Percentiles rank a stretch among this genome's conserved stretches.
These are phyloP conservation scores for Obba rivulosa DNA, from an alignment of 768 basidiomycete species.

Conservation along the genomic window DNA sequence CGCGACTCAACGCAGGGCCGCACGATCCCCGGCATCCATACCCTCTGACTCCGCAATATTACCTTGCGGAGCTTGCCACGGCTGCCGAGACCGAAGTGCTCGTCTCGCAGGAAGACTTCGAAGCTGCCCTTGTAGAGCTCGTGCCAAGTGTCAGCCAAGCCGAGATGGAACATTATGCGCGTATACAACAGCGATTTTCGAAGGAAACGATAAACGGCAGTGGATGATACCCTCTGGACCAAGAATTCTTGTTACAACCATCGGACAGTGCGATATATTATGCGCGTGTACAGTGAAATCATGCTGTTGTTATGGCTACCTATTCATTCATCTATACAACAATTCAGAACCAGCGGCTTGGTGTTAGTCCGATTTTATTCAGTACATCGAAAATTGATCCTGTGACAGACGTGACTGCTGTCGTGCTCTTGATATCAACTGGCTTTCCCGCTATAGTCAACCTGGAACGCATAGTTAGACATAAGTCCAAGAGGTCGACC, in stretches of 20 bases:
- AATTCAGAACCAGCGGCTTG: conserved; percentile 51
- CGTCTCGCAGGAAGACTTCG: conserved; percentile 76
- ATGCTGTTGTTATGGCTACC: not conserved
- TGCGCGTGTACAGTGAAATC: not conserved
- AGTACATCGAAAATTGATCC: conserved; percentile 50
- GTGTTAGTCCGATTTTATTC: conserved; percentile 47
- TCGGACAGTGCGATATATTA: not conserved
- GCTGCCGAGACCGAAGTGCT: conserved; percentile 65
- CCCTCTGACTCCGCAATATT: conserved; percentile 85
- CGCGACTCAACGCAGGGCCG: conserved; percentile 38
- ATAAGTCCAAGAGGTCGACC: not conserved
- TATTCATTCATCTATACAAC: not conserved
- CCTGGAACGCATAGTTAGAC: conserved; percentile 23
- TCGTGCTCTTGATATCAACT: conserved; percentile 35
- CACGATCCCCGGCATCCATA: conserved; percentile 45
- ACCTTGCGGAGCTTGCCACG: conserved; percentile 76
- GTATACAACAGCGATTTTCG: conserved; percentile 68
- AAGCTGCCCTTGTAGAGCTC: conserved; percentile 60
- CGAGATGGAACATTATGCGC: conserved; percentile 82
- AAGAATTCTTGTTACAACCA: not conserved
- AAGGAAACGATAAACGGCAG: conserved; percentile 8
- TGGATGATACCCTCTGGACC: not conserved
- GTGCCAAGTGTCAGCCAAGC: conserved; percentile 78
- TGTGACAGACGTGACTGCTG: conserved; percentile 42
- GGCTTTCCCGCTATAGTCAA: conserved; percentile 45